Base-by-base conservation (phyloP, 768 basidiomycete species). In the Boletus insuetus region DNA sequence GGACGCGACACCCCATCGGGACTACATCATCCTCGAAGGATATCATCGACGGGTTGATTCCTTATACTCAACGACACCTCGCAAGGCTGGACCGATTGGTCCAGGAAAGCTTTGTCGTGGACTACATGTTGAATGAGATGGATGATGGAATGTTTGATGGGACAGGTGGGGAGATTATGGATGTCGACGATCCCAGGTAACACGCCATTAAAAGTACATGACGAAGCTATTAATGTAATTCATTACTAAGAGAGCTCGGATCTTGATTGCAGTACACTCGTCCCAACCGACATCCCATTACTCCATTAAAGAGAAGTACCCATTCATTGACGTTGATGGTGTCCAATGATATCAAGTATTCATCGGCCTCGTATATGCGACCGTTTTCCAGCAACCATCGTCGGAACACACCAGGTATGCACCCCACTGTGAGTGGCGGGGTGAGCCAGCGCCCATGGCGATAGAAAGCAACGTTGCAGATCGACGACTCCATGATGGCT, bases 31-130 rank as follows among this genome's bases (percentile, higher is more conserved):
- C 69, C 43, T 68, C 91, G 48, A 85, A 84, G 63, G 93, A 97
- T 49, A 71, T 96, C 51, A 72, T 98, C 12, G 91, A 94, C 44
- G 88, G 85, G 5, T 74, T 98, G 51, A 83, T 98, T 48, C 94
- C 97, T 12, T 99, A 98, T 68, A 95, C 95, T 10, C 93, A 96
- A 68, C 81, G 97, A 49, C 97, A 99, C 74, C 82, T 95, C 41
- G 74, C 85, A 37, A 78, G 95, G 61, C 81, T 94, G 69, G 92
- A 95, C 55, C 82, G 85, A 66, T 73, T 97, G 52, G 82, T 97
- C 32, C 92, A 97, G 74, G 97, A 98, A 65, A 97, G 93, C 68
- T 98, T 94, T 65, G 85, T 97, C 58, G 83, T 99, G 52, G 97
- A 99, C 69, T 95, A 90, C 59, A 77, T 94, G 53, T 74, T 94